phyloP scores from a whole-genome alignment of 345 rosid genomes.

The Sapria himalayana region DNA sequence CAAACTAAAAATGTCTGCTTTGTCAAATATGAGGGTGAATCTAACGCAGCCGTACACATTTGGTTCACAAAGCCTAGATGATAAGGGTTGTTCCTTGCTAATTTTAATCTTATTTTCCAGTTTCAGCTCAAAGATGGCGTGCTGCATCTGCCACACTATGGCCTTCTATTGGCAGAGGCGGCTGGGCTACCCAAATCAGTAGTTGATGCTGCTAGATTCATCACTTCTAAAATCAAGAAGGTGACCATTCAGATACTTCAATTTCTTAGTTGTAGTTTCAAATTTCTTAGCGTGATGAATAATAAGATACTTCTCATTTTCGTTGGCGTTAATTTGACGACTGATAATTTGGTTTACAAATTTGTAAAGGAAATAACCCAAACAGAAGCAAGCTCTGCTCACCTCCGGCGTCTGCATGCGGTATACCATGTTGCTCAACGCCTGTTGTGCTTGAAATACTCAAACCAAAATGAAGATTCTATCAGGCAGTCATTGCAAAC shows the following conservation, averaged over 20 bases:
- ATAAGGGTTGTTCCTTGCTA: too few species aligned
- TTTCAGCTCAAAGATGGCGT: constrained; percentile 73
- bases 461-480: constrained; percentile 39
- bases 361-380: constrained; percentile 34
- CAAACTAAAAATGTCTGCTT: too few species aligned
- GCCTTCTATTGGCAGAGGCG: constrained; percentile 64
- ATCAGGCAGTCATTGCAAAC: constrained; percentile 47
- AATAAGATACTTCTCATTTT: too few species aligned
- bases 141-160: constrained; percentile 55
- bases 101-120: constrained; percentile 14
- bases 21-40: too few species aligned
- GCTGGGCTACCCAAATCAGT: constrained; percentile 77
- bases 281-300: too few species aligned
- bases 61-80: too few species aligned
- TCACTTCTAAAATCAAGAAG: constrained; percentile 50
- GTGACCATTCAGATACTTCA: too few species aligned
- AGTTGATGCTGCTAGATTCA: constrained; percentile 55
- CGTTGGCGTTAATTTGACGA: too few species aligned
- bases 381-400: constrained; percentile 44
- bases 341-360: background rate
- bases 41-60: too few species aligned
- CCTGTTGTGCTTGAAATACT: constrained; percentile 51
- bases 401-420: constrained; percentile 23
- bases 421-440: constrained; percentile 38
- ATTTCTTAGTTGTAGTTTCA: too few species aligned